These are phyloP conservation scores for Sideroxylon spinosum DNA, from an alignment of 179 eudicot genomes.

Conservation along the genomic window DNA sequence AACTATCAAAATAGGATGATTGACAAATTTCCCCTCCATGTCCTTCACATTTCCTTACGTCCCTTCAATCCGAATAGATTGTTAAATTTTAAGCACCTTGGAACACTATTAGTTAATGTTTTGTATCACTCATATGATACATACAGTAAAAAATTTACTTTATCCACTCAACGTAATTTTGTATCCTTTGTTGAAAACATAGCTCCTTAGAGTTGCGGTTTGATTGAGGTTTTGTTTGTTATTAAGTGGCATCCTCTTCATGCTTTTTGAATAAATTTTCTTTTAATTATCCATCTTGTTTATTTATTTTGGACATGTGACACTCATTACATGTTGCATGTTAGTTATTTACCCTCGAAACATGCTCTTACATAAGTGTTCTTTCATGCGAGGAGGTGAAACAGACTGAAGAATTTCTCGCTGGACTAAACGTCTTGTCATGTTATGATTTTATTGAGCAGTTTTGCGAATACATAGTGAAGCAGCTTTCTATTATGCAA, in stretches of 20 bases:
- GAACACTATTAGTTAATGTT: not conserved
- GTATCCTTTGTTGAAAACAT: too few relatives aligned
- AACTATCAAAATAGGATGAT: too few relatives aligned
- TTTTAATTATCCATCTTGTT: not conserved
- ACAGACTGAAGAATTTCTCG: slow-evolving; percentile 82
- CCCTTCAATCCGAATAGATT: not conserved
- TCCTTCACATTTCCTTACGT: too few relatives aligned
- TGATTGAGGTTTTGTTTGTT: too few relatives aligned
- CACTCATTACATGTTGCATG: too few relatives aligned
- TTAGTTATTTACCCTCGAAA: slow-evolving; percentile 1
- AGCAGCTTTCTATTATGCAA: slow-evolving; percentile 83
- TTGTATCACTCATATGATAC: not conserved
- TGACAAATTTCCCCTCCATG: too few relatives aligned
- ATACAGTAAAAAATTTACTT: not conserved
- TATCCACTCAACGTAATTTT: too few relatives aligned
- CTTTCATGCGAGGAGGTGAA: slow-evolving; percentile 26
- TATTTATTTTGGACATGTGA: not conserved
- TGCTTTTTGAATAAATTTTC: too few relatives aligned
- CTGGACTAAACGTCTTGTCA: slow-evolving; percentile 55
- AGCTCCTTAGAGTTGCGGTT: too few relatives aligned
- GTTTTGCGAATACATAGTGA: slow-evolving; percentile 62
- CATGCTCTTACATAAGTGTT: slow-evolving; percentile 17
- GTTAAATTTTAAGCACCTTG: not conserved
- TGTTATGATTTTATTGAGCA: slow-evolving; percentile 87
- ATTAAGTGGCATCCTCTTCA: too few relatives aligned